phyloP scores from a whole-genome alignment of 352 stramenopile species.

The Globisporangium orthogonon region DNA sequence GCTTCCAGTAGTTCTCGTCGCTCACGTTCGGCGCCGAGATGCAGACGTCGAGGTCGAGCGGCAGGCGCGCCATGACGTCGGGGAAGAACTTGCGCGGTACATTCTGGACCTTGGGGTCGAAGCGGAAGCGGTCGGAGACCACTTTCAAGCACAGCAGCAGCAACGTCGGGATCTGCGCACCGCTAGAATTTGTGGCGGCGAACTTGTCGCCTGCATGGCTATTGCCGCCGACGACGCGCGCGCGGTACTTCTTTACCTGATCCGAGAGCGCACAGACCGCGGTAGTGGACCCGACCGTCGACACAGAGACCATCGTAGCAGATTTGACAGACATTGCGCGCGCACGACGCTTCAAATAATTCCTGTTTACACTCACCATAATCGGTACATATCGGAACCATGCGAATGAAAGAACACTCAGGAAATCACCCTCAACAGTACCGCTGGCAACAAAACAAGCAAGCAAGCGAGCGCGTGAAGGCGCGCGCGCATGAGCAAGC shows the following conservation, averaged over 20 bases:
- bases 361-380: no score
- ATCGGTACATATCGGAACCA: no score
- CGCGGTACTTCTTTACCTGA: conserved; percentile 79
- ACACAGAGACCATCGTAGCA: conserved; percentile 41
- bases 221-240: conserved; percentile 35
- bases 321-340: no score
- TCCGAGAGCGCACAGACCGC: conserved; percentile 66
- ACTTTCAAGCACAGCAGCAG: conserved; percentile 73
- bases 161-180: conserved; percentile 35
- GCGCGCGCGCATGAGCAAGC: no score
- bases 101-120: conserved; percentile 57
- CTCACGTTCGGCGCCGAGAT: conserved; percentile 80
- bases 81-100: conserved; percentile 79
- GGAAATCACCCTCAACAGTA: no score
- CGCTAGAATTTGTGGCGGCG: neutral
- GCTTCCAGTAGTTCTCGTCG: conserved; percentile 94
- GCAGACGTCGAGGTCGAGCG: conserved; percentile 76
- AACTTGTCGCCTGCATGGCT: conserved; percentile 6
- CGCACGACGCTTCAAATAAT: no score
- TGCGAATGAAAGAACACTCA: no score
- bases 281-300: conserved; percentile 58
- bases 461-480: no score
- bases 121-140: conserved; percentile 68
- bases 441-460: no score
- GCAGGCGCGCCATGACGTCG: conserved; percentile 74